Base-by-base conservation (phyloP, 75 land plant genomes). In the Chamaecyparis obtusa region DNA sequence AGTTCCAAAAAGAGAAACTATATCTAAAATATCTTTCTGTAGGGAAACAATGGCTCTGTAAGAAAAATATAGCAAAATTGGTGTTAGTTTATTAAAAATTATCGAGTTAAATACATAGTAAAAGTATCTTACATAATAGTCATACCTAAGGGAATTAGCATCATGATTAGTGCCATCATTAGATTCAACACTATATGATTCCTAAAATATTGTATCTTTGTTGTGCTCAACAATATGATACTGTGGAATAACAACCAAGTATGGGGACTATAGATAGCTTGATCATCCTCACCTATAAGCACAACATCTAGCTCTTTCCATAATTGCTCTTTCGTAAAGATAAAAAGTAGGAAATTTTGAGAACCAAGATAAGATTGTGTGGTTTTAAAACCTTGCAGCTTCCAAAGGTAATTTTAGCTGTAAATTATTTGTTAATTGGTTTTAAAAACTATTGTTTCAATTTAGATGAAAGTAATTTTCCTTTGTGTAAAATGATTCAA, bases 251-350 rank as follows among this genome's bases (percentile, higher is more conserved):
- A 96, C 91, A 84, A 96, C 97, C 44, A 92, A 93, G 86, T 95
- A 95, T 43, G 95, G 94, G 8, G 95, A 56, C 92, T 83, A 36
- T 57, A 89, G 41, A 86, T 51, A 83, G 85, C 69, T 36, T 72
- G 82, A 83, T 89, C 94, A 88, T 94, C 95, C 37, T 91, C 95
- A 89, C 92, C 95, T 14, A 24, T 90, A 43, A 97, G 94, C 48
- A 97, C 86, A 83, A 60, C 85, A 89, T 97, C 98, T 85, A 97
- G 88, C 87, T 91, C 95, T 41, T 95, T 95, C 99, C 96, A 96
- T 33, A 97, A 67, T 72, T 89, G 90, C 86, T 97, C 98, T 56
- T 88, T 89, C 99, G 96, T 96, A 83, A 5, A 85, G 72, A 39
- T 75, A 2, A 69, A 85, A 81, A 36, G 17, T 13, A 74, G 13